Conservation (phyloP, 768 basidiomycete genomes). For the Termitomyces sp. region DNA sequence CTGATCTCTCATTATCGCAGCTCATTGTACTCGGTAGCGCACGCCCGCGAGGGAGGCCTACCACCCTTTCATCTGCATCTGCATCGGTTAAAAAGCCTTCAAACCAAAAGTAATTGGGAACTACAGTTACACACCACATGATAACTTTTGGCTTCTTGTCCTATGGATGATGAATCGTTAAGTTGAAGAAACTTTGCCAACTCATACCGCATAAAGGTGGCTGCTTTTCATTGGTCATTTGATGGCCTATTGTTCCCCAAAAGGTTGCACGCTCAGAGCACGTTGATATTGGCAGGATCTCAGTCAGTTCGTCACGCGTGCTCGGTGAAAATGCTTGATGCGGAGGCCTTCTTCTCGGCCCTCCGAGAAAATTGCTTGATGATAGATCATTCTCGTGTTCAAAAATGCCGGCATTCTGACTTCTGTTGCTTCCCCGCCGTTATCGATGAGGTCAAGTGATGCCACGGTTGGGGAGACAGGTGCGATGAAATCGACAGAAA, state of each 20-base stretch:
- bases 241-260: neutral
- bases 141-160: neutral
- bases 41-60: slow-evolving; percentile 4
- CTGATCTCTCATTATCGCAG: neutral
- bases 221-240: neutral
- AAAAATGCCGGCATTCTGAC: neutral
- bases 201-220: neutral
- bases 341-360: neutral
- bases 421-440: neutral
- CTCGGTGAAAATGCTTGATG: neutral
- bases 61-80: neutral
- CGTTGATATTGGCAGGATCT: neutral
- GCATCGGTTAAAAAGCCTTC: neutral
- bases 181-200: neutral
- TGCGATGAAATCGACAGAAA: neutral
- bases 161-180: neutral
- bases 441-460: neutral
- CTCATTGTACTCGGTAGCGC: slow-evolving; percentile 1
- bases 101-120: slow-evolving; percentile 1
- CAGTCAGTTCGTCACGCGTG: too few species aligned
- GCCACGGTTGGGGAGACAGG: neutral
- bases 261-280: neutral
- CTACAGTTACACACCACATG: neutral
- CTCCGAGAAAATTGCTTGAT: neutral
- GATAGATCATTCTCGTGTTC: neutral